phyloP scores from a whole-genome alignment of 352 stramenopile genomes.

The Globisporangium emineosum region DNA sequence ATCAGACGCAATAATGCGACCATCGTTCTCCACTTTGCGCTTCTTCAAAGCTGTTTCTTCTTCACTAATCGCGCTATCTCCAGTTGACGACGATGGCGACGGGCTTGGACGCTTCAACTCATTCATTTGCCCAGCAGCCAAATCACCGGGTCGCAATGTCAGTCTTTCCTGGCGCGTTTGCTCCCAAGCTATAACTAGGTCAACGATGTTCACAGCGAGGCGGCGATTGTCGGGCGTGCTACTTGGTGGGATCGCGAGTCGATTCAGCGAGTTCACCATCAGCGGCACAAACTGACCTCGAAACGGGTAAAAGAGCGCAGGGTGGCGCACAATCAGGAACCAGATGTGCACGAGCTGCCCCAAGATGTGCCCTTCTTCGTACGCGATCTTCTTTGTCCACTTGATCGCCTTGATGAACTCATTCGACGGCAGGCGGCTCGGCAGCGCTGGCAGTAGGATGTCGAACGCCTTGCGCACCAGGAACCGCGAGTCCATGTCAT shows the following conservation, averaged over 20 bases:
- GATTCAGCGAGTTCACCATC: constrained; percentile 96
- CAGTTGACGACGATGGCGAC: neutral
- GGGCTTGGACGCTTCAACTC: constrained; percentile 20
- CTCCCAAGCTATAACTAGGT: constrained; percentile 96
- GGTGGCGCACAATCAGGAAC: constrained; percentile 95
- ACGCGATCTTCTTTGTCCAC: constrained; percentile 97
- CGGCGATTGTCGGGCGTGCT: constrained; percentile 90
- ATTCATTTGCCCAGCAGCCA: neutral
- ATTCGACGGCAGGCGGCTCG: constrained; percentile 80
- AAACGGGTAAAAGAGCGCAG: constrained; percentile 91
- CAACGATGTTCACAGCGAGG: constrained; percentile 93
- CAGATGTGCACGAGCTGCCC: constrained; percentile 97
- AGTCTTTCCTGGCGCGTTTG: constrained; percentile 78
- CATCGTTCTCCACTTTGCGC: constrained; percentile 35
- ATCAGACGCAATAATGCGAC: constrained; percentile 19
- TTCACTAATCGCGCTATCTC: neutral
- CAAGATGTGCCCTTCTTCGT: constrained; percentile 95
- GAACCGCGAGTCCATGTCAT: constrained; percentile 94
- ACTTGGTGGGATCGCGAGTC: constrained; percentile 93
- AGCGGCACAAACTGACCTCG: constrained; percentile 93
- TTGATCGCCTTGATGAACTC: constrained; percentile 97
- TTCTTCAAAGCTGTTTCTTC: constrained; percentile 32
- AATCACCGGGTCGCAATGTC: constrained; percentile 13
- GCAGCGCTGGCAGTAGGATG: constrained; percentile 93
- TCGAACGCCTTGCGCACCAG: constrained; percentile 94